These are phyloP conservation scores for Spathaspora girioi DNA, from an alignment of 805 yeast species.

Conservation along the genomic window DNA sequence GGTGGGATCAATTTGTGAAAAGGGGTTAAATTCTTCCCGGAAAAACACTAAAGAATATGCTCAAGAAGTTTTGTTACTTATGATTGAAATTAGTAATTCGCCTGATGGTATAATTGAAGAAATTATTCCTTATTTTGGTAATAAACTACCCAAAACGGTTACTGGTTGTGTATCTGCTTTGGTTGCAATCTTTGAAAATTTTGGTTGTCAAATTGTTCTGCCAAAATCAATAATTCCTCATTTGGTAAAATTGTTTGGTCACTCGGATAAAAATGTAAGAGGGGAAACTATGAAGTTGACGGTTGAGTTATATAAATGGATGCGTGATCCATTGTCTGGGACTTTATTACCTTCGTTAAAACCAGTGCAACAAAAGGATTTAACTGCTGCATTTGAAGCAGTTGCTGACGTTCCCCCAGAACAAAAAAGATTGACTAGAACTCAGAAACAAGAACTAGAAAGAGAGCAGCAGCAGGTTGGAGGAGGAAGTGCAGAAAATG, in stretches of 20 bases:
- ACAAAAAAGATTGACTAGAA: slow-evolving; percentile 54
- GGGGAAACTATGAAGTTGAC: slow-evolving; percentile 69
- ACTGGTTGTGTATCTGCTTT: slow-evolving; percentile 62
- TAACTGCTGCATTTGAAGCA: slow-evolving; percentile 62
- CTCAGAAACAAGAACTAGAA: slow-evolving; percentile 46
- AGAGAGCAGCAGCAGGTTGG: slow-evolving; percentile 7
- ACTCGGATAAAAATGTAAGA: slow-evolving; percentile 85
- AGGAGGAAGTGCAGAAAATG: slow-evolving; percentile 14
- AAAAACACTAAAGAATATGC: slow-evolving; percentile 69
- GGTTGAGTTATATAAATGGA: slow-evolving; percentile 69
- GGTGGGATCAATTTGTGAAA: slow-evolving; percentile 63
- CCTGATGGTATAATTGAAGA: slow-evolving; percentile 67
- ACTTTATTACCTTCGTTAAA: slow-evolving; percentile 69
- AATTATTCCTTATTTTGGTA: slow-evolving; percentile 56
- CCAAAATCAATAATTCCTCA: slow-evolving; percentile 55
- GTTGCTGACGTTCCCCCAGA: slow-evolving; percentile 37
- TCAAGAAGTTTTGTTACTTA: slow-evolving; percentile 54
- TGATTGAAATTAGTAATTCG: slow-evolving; percentile 58
- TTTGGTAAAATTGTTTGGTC: slow-evolving; percentile 70
- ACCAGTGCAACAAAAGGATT: slow-evolving; percentile 88
- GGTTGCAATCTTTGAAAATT: slow-evolving; percentile 49
- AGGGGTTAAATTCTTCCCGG: slow-evolving; percentile 73
- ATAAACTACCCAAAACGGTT: slow-evolving; percentile 74
- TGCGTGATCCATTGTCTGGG: slow-evolving; percentile 59
- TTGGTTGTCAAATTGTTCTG: slow-evolving; percentile 60